Conservation (phyloP, 2,329 filamentous ascomycete genomes). For the Canariomyces notabilis region DNA sequence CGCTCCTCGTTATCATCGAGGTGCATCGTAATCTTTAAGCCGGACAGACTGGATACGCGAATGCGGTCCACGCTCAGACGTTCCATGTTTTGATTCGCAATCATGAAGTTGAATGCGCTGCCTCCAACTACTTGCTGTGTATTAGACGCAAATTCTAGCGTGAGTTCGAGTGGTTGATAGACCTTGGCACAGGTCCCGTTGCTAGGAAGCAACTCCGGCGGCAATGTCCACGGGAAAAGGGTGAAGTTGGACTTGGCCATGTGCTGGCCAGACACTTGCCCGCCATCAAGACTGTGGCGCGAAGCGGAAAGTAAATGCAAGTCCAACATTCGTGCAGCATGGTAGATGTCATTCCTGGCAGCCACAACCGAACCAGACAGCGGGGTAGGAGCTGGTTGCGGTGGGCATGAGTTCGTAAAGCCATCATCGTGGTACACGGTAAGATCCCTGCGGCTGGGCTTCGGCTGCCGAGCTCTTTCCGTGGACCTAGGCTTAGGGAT, state of each 20-base stretch:
- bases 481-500: conserved; percentile 54
- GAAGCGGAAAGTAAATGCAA: conserved; percentile 53
- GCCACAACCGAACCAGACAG: conserved; percentile 76
- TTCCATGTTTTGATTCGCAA: conserved; percentile 44
- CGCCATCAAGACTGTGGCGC: conserved; percentile 37
- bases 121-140: conserved; percentile 36
- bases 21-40: conserved; percentile 62
- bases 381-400: conserved; percentile 52
- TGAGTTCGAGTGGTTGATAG: conserved; percentile 63
- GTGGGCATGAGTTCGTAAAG: conserved; percentile 62
- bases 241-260: conserved; percentile 63
- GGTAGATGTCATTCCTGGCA: conserved; percentile 75
- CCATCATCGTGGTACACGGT: conserved; percentile 34
- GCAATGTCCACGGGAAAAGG: conserved; percentile 90
- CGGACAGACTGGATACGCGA: conserved; percentile 48
- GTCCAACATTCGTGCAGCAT: conserved; percentile 79
- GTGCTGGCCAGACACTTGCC: conserved; percentile 16
- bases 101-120: conserved; percentile 41
- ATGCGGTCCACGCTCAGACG: conserved; percentile 43
- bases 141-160: conserved; percentile 56
- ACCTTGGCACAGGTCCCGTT: conserved; percentile 76
- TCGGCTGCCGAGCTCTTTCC: conserved; percentile 17
- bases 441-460: conserved; percentile 15
- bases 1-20: conserved; percentile 50
- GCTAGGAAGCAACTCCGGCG: conserved; percentile 64